A percentile compares a stretch with the other conserved stretches of the same genome.
These are phyloP conservation scores for Fraxinus baroniana DNA, from an alignment of 305 asterid genomes.

Conservation along the genomic window DNA sequence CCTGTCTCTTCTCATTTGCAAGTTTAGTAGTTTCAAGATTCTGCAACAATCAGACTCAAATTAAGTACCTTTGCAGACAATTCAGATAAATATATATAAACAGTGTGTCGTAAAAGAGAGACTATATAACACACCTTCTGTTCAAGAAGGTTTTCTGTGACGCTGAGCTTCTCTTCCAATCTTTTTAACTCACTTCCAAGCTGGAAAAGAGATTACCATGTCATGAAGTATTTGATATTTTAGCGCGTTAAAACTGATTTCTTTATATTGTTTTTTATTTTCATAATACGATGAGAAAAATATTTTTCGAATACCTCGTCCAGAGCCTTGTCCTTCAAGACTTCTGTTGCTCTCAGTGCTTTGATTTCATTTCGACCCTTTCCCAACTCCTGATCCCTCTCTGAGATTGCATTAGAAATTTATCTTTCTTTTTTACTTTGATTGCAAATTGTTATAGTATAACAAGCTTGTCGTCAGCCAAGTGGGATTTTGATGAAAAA, in stretches of 20 bases:
- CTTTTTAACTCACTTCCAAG: constrained; percentile 54
- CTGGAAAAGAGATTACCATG: constrained; percentile 32
- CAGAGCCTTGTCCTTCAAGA: constrained; percentile 73
- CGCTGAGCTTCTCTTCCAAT: constrained; percentile 60
- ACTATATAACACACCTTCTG: constrained; percentile 52
- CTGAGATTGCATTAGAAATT: constrained; percentile 38
- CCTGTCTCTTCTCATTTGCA: constrained; percentile 63
- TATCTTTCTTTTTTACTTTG: background rate
- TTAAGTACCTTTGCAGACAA: background rate
- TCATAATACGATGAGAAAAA: background rate
- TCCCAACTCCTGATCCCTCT: constrained; percentile 65
- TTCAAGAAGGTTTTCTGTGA: constrained; percentile 46
- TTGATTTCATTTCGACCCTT: constrained; percentile 72
- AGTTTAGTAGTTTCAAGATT: constrained; percentile 71
- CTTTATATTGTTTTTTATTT: background rate
- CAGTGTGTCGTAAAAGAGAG: background rate
- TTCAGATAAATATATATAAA: background rate
- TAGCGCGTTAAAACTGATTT: background rate
- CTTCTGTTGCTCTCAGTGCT: constrained; percentile 62
- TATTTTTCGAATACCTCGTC: constrained; percentile 58
- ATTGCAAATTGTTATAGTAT: background rate
- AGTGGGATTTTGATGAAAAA: background rate
- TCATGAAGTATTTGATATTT: background rate
- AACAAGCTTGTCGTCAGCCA: background rate
- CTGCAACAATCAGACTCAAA: constrained; percentile 39